A percentile compares a stretch with the other conserved stretches of the same genome.
These are phyloP conservation scores for Abrus precatorius DNA, from an alignment of 306 rosid species.

Conservation along the genomic window DNA sequence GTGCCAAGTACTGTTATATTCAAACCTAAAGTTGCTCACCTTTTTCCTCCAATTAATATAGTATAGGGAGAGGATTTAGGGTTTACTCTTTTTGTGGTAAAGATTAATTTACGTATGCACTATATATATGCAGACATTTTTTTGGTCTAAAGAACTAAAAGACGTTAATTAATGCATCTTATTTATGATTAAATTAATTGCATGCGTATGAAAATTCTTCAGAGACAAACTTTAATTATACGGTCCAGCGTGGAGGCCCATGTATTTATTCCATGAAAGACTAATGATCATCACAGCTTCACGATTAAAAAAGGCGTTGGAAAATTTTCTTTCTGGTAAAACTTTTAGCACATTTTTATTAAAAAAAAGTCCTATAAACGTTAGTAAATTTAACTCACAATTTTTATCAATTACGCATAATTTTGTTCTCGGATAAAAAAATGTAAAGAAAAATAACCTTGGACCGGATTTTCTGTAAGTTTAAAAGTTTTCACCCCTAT, in stretches of 20 bases:
- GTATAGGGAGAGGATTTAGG: background rate
- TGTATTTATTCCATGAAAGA: background rate
- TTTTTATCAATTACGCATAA: background rate
- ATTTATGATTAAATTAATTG: background rate
- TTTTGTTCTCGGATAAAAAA: background rate
- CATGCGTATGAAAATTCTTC: background rate
- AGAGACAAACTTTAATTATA: background rate
- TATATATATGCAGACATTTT: background rate
- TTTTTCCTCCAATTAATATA: background rate
- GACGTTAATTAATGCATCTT: background rate
- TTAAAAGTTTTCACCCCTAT: background rate
- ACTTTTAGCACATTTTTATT: no score
- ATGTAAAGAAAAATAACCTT: background rate
- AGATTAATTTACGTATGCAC: background rate
- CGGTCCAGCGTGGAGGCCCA: background rate
- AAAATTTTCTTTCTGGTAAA: background rate
- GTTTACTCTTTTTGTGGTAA: background rate
- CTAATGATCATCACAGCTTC: background rate
- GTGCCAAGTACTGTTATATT: background rate
- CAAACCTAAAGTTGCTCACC: constrained; percentile 32
- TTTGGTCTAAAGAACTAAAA: background rate
- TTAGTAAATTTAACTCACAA: background rate
- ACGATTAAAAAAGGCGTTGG: background rate
- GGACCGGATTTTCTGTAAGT: background rate
- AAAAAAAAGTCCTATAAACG: background rate